phyloP scores from a whole-genome alignment of 106 monocot genomes.

The Platanthera guangdongensis region DNA sequence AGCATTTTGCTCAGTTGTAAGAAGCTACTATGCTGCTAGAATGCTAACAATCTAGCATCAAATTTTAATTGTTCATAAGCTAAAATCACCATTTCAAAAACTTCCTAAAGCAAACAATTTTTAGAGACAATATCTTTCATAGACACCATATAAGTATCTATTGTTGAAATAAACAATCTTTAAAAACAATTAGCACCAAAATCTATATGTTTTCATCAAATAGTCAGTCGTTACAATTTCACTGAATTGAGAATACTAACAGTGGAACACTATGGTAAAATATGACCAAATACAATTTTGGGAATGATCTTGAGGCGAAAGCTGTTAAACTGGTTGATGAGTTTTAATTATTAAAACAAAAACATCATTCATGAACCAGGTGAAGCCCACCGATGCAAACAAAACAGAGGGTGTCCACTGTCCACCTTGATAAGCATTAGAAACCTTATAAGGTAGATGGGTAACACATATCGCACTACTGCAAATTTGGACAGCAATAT shows the following conservation, averaged over 20 bases:
- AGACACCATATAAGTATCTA: background rate
- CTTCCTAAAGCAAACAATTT: background rate
- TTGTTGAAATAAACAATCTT: background rate
- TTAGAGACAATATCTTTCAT: background rate
- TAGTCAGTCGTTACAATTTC: background rate
- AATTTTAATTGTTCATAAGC: too few species aligned
- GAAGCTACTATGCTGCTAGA: background rate
- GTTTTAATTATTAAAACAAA: background rate
- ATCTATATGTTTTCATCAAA: background rate
- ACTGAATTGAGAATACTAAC: background rate
- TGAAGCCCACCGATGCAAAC: background rate
- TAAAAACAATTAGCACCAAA: background rate
- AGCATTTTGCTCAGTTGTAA: background rate
- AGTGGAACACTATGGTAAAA: background rate
- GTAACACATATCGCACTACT: background rate
- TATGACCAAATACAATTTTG: background rate
- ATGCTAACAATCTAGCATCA: background rate
- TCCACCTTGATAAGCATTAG: background rate
- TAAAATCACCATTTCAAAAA: background rate
- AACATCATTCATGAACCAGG: conserved; percentile 2
- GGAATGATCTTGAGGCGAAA: background rate
- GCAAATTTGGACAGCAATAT: background rate
- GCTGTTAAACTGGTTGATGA: background rate
- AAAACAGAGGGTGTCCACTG: background rate
- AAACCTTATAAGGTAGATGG: background rate